Conservation (phyloP, 2,329 filamentous ascomycete species). For the Neofusicoccum umdonicola region DNA sequence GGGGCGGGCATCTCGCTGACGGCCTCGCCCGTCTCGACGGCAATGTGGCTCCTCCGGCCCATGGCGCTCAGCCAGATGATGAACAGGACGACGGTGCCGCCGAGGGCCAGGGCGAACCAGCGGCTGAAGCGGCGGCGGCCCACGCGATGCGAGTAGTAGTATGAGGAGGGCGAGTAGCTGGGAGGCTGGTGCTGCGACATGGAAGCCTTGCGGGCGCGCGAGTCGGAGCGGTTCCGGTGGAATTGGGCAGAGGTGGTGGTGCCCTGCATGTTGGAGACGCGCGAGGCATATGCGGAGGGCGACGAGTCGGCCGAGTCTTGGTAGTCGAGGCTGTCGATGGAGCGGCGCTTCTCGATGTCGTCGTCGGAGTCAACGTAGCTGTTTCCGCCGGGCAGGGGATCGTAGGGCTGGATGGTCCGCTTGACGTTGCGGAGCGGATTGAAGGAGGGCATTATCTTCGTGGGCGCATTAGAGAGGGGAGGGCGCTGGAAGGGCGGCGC, state of each 20-base stretch:
- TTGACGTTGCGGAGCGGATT: constrained; percentile 37
- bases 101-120: constrained; percentile 72
- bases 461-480: background rate
- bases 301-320: constrained; percentile 42
- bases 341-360: constrained; percentile 40
- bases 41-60: constrained; percentile 61
- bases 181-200: constrained; percentile 22
- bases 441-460: constrained; percentile 33
- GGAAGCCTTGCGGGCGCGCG: constrained; percentile 25
- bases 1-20: constrained; percentile 55
- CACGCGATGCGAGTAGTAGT: constrained; percentile 9
- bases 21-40: constrained; percentile 57
- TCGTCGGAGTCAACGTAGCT: constrained; percentile 28
- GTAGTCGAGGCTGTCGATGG: constrained; percentile 35
- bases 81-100: constrained; percentile 70
- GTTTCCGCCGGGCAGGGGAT: constrained; percentile 24
- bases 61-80: constrained; percentile 68
- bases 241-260: constrained; percentile 11
- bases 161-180: background rate
- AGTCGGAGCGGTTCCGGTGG: constrained; percentile 22
- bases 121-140: constrained; percentile 59
- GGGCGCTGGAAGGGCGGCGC: background rate
- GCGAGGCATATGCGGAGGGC: constrained; percentile 53
- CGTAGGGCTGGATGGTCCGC: constrained; percentile 35
- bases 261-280: constrained; percentile 43